Percentiles rank a stretch among this genome's conserved stretches.
Conservation (phyloP, 1,284 basidiomycete species). For the Puccinia horiana region DNA sequence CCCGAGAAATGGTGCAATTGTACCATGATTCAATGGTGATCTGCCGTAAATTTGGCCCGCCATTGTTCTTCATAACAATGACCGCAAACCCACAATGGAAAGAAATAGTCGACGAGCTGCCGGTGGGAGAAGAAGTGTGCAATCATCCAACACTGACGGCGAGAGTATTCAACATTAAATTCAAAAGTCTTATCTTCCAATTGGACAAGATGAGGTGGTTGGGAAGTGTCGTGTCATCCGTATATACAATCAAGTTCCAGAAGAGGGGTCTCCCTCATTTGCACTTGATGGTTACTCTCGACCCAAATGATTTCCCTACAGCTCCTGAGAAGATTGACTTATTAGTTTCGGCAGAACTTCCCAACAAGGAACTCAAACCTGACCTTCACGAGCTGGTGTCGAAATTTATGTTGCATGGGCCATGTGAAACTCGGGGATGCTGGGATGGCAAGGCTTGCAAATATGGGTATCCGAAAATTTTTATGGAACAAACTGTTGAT, state of each 20-base stretch:
- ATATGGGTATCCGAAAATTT: conserved; percentile 51
- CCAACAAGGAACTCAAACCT: conserved; percentile 60
- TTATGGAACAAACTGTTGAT: neutral
- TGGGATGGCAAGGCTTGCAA: conserved; percentile 59
- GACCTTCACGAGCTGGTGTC: conserved; percentile 58
- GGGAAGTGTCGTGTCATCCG: neutral
- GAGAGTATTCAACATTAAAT: too few species aligned
- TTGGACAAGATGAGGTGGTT: neutral
- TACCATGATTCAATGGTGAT: too few species aligned
- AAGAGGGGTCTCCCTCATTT: conserved; percentile 13
- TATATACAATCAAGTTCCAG: neutral
- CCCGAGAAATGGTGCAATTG: too few species aligned
- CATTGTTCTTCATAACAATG: too few species aligned
- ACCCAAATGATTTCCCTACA: conserved; percentile 50
- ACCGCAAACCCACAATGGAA: too few species aligned
- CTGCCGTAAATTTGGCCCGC: too few species aligned
- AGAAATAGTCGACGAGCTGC: too few species aligned
- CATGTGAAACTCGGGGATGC: conserved; percentile 57
- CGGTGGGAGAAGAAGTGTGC: too few species aligned
- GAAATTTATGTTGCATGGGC: conserved; percentile 57
- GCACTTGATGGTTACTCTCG: neutral
- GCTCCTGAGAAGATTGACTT: conserved; percentile 60
- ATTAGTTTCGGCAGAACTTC: conserved; percentile 61
- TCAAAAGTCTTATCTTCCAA: too few species aligned
- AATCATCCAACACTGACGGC: too few species aligned